Evolutionary conservation across 441 rosid species (phyloP), one percentile per base, ranked within the genome.

Genomic region (Croton setiger): DNA sequence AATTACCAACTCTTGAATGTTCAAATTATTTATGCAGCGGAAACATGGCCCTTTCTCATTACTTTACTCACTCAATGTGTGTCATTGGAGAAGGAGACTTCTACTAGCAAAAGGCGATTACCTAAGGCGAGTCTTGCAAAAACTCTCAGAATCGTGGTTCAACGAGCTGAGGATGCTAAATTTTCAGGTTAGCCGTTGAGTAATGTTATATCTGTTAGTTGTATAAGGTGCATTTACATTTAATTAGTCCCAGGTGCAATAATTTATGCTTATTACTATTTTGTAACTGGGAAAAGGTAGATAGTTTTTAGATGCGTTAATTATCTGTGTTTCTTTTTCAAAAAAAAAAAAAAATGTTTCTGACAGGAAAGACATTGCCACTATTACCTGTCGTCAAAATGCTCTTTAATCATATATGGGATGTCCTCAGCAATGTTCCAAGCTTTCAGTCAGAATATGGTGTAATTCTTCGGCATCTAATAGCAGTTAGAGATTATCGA

Each of bases 361-460:
- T 80, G 49, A 65, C 91, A 96, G 98, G 90, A 53, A 80, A 71
- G 75, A 71, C 69, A 68, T 73, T 79, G 74, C 90, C 90, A 20
- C 69, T 96, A 79, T 81, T 89, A 74, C 78, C 93, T 60, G 85
- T 87, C 75, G 94, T 79, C 58, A 96, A 82, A 76, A 71, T 78
- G 39, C 86, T 95, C 67, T 92, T 88, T 79, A 81, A 73, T 78
- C 97, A 96, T 75, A 67, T 88, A 45, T 85, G 74, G 80, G 96
- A 96, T 75, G 85, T 89, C 58, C 71, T 91, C 78, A 85, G 87
- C 84, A 88, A 66, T 64, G 90, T 85, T 56, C 88, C 96, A 57
- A 87, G 90, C 83, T 88, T 90, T 81, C 98, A 92, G 68, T 82
- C 87, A 36, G 94, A 92, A 79, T 96, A 96, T 75, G 97, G 96